Base-by-base conservation (phyloP, 345 rosid species). In the Triadica sebifera region DNA sequence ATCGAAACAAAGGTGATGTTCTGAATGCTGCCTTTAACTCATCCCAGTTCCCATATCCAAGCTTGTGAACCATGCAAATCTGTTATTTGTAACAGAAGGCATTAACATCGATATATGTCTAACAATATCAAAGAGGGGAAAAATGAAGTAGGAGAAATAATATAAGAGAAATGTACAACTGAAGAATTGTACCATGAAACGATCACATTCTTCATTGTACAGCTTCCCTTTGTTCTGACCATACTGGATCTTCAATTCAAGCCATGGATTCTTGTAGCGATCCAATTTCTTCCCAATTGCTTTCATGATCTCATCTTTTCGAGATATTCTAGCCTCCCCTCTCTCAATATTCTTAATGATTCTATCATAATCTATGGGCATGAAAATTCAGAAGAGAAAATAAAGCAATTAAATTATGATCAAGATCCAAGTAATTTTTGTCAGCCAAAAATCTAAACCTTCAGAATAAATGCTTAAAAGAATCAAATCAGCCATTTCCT, bases 21-120 rank as follows among this genome's bases (percentile, higher is more conserved):
- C 93, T 89, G 79, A 95, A 93, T 58, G 90, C 96, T 1, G 92
- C 86, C 86, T 95, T 95, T 70, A 95, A 89, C 78, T 95, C 99
- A 69, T 95, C 99, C 98, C 99, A 95, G 68, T 95, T 93, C 72
- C 99, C 99, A 81, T 95, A 93, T 6, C 99, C 98, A 83, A 95
- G 96, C 80, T 91, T 88, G 88, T 93, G 98, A 75, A 95, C 89
- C 98, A 89, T 95, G 91, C 99, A 93, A 78, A 93, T 88, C 99
- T 93, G 89, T 57, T 37, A 13, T 51, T 59, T 37, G 63, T 41
- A 67, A 75, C 41, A 52, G 8, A 20, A 59, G 60, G 38, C 39
- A 73, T 66, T 58, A 67, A 74, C 41, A 15, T 20, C 20, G 9
- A 7, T 29, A 2, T 15, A 12, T 12, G 58, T 25, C 41, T 24